phyloP scores from a whole-genome alignment of 2,329 filamentous ascomycete species.

The Fusarium multiceps region DNA sequence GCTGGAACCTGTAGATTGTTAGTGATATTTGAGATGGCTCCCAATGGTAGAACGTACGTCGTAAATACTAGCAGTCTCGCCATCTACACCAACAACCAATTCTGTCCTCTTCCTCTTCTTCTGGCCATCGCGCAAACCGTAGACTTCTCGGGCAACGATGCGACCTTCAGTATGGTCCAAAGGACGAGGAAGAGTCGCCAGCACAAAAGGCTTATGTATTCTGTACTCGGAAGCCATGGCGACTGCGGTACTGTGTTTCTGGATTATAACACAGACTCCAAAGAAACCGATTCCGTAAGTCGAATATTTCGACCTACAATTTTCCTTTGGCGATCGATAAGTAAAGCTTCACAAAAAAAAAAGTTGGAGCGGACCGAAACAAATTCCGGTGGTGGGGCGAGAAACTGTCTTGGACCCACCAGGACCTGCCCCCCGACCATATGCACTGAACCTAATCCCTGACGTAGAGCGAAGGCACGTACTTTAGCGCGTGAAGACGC shows the following conservation, averaged over 20 bases:
- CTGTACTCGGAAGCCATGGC: constrained; percentile 69
- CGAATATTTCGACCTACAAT: constrained; percentile 29
- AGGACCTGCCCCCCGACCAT: background rate
- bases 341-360: constrained; percentile 52
- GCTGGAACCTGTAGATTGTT: constrained; percentile 63
- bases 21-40: background rate
- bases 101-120: constrained; percentile 73
- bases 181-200: constrained; percentile 69
- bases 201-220: constrained; percentile 72
- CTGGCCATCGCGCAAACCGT: constrained; percentile 66
- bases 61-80: constrained; percentile 73
- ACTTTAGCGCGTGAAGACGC: constrained; percentile 39
- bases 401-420: constrained; percentile 21
- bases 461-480: constrained; percentile 40
- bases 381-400: constrained; percentile 52
- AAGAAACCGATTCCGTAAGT: constrained; percentile 37
- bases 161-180: constrained; percentile 63
- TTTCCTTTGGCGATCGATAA: constrained; percentile 29
- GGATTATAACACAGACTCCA: constrained; percentile 22
- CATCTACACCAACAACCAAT: constrained; percentile 71
- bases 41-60: constrained; percentile 59
- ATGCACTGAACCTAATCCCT: constrained; percentile 33
- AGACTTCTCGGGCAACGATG: constrained; percentile 70
- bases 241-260: constrained; percentile 17
- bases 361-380: constrained; percentile 48